Evolutionary conservation across 306 rosid genomes (phyloP).

Genomic region (Begonia loranthoides): DNA sequence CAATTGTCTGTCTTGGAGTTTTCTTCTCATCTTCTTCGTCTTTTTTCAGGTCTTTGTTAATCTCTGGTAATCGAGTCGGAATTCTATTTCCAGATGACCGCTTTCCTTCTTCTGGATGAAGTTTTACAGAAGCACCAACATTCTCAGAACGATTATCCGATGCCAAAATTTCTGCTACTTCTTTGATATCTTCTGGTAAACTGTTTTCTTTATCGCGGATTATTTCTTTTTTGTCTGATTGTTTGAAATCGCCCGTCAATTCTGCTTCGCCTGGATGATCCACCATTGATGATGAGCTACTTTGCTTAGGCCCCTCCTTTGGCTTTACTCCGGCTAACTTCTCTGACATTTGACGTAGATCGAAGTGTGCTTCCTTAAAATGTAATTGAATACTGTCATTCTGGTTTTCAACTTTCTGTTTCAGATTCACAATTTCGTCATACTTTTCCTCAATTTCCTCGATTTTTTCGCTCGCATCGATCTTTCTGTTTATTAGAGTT

Average conservation of each 20-base stretch:
- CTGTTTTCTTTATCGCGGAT: conserved; percentile 9
- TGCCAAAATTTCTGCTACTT: conserved; percentile 12
- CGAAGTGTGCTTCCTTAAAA: conserved; percentile 36
- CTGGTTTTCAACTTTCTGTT: conserved; percentile 34
- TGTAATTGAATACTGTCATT: conserved; percentile 43
- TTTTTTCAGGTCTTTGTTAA: conserved; percentile 11
- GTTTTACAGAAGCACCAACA: conserved; percentile 3
- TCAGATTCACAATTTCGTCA: conserved; percentile 37
- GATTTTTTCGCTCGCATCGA: conserved; percentile 30
- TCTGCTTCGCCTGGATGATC: conserved; percentile 11
- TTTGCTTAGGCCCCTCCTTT: conserved; percentile 21
- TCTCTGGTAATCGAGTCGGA: conserved; percentile 7
- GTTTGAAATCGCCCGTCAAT: neutral
- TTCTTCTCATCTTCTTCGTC: conserved; percentile 15
- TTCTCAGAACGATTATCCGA: conserved; percentile 14
- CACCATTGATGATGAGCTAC: conserved; percentile 3
- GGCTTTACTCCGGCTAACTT: conserved; percentile 32
- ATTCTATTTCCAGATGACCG: neutral
- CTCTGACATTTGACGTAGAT: conserved; percentile 47
- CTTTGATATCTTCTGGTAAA: conserved; percentile 3
- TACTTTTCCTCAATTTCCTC: conserved; percentile 54
- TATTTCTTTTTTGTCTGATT: conserved; percentile 11
- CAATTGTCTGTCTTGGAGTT: conserved; percentile 12
- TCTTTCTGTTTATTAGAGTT: conserved; percentile 29
- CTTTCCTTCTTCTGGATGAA: neutral